phyloP scores from a whole-genome alignment of 495 filamentous ascomycete species.

The Penicillium malachiteum region DNA sequence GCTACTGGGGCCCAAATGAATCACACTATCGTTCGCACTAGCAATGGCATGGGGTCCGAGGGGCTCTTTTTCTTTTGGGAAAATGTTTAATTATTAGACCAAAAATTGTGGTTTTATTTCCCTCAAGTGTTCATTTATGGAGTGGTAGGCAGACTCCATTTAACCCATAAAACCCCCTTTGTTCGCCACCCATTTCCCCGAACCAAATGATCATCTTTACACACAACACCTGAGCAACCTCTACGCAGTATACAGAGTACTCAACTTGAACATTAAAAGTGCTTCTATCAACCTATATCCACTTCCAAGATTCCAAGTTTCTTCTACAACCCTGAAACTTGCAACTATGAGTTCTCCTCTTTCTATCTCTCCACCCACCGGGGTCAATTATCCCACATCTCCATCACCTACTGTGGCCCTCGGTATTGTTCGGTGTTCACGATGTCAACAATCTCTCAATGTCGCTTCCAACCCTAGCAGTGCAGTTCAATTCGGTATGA shows the following conservation, averaged over 20 bases:
- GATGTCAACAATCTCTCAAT: conserved; percentile 51
- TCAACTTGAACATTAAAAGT: no score
- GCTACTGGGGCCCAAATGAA: background rate
- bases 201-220: background rate
- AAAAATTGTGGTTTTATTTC: no score
- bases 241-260: no score
- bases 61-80: background rate
- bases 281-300: no score
- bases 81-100: no score
- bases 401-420: conserved; percentile 19
- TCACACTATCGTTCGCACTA: background rate
- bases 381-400: conserved; percentile 8
- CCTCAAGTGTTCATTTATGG: no score
- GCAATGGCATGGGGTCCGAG: background rate
- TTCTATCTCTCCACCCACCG: conserved; percentile 12
- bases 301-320: background rate
- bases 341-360: background rate
- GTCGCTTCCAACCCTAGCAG: conserved; percentile 42
- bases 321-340: background rate
- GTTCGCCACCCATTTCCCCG: background rate
- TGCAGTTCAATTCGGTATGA: conserved; percentile 70
- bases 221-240: no score
- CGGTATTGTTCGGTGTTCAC: conserved; percentile 49
- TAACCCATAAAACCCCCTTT: conserved; percentile 6
- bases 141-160: background rate